phyloP scores from a whole-genome alignment of 176 grass and related monocot species.

The Eremochloa ophiuroides region DNA sequence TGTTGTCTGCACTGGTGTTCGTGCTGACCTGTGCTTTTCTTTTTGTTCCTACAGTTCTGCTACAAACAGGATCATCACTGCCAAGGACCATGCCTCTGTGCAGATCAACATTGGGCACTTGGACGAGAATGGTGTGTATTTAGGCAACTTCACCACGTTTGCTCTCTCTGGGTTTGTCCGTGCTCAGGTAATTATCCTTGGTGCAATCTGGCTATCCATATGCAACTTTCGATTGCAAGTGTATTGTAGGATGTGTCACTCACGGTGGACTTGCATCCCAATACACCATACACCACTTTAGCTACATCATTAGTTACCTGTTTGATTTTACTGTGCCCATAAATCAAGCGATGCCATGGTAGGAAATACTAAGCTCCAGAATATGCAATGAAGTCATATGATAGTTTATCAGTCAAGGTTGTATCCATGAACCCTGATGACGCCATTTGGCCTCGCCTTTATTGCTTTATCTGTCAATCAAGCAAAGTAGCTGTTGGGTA shows the following conservation, averaged over 20 bases:
- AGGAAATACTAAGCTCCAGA: neutral
- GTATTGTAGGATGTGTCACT: neutral
- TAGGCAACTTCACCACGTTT: constrained; percentile 60
- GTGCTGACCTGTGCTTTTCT: neutral
- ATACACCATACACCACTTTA: neutral
- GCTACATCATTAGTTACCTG: neutral
- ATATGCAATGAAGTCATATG: neutral
- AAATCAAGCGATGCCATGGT: neutral
- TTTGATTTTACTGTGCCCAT: neutral
- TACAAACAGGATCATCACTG: constrained; percentile 70
- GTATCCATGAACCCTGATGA: neutral
- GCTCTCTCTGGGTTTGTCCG: constrained; percentile 79
- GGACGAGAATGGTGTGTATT: constrained; percentile 68
- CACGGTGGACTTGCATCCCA: neutral
- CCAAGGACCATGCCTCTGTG: constrained; percentile 80
- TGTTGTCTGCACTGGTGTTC: neutral
- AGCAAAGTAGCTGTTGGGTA: neutral
- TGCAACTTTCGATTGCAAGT: neutral
- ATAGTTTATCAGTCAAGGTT: neutral
- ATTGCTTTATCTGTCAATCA: neutral
- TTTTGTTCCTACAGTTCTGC: constrained; percentile 67
- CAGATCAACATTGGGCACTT: constrained; percentile 79
- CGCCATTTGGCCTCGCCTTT: neutral
- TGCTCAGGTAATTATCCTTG: constrained; percentile 57
- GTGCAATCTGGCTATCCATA: neutral